Evolutionary conservation across 176 grass and related monocot genomes (phyloP), one percentile per base, ranked within the genome.

Genomic region (Carex littledalei): DNA sequence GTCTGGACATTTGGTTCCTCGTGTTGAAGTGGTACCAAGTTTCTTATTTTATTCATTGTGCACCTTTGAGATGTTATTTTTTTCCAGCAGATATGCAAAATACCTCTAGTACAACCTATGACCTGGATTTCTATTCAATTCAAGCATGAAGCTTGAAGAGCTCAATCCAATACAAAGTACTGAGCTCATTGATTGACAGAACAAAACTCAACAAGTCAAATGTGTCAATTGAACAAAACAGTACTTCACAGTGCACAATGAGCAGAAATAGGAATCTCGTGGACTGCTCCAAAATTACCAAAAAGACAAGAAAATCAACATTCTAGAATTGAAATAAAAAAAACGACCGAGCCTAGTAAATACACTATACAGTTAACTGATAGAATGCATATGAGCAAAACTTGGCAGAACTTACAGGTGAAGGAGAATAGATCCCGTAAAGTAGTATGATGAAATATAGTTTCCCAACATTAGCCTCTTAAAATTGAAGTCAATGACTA

Each of bases 341-440:
- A 49, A 50, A 18, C 18, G 10, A 22, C 45, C 20, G 14, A 4
- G 8, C n/a, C n/a, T 74, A 74, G 43, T 52, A 74, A 74, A 24
- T 74, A 77, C 74, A 57, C 52, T 78, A 57, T 78, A 78, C 21
- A 55, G n/a, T 66, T 67, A 83, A 83, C 20, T 66, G 15, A 54
- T 54, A 29, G 9, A 13, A 65, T 26, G 1, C 26, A 83, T 9
- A 65, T 26, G 43, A 52, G 21, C 18, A 83, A 56, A 83, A 34
- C 15, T 34, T 71, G 54, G 43, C 20, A 69, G 50, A 79, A 83
- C 90, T 94, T 92, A 94, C 92, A 85, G 85, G 83, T 35, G 64
- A 88, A 78, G 89, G 88, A 90, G 80, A 87, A 80, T 73, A 88
- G 67, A 85, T 82, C 84, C 82, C 86, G 88, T 84, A 45, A 78